A percentile compares a stretch with the other conserved stretches of the same genome.
phyloP scores from a whole-genome alignment of 2,329 filamentous ascomycete species.

The Stachybotrys elegans region DNA sequence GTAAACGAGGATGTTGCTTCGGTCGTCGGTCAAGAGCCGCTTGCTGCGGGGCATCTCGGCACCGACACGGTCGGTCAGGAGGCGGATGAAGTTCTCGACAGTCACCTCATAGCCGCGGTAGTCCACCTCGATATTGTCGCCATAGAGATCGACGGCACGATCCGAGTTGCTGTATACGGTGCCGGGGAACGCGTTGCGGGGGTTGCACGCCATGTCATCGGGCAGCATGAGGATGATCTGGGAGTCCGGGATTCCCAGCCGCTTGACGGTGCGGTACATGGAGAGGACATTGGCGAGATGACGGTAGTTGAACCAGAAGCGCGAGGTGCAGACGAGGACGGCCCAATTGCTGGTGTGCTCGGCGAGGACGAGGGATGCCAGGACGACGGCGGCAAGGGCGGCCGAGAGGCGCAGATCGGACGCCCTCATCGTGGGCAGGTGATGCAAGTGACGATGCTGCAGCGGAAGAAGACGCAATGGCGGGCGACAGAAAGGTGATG shows the following conservation, averaged over 20 bases:
- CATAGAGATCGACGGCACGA: constrained; percentile 90
- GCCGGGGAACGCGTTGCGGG: constrained; percentile 93
- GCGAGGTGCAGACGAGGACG: constrained; percentile 94
- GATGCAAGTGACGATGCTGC: no score
- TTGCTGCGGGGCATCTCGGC: constrained; percentile 95
- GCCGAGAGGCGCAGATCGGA: constrained; percentile 39
- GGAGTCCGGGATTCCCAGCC: constrained; percentile 93
- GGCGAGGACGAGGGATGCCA: constrained; percentile 44
- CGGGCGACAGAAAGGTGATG: no score
- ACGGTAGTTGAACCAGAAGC: constrained; percentile 99
- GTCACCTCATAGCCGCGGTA: constrained; percentile 98
- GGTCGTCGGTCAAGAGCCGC: constrained; percentile 85
- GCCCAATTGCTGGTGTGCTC: constrained; percentile 99
- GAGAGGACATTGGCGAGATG: constrained; percentile 97
- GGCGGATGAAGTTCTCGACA: constrained; percentile 95
- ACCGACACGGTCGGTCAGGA: constrained; percentile 89
- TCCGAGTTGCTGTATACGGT: constrained; percentile 99
- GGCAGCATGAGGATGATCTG: constrained; percentile 99
- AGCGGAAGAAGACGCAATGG: no score
- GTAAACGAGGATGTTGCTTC: constrained; percentile 96
- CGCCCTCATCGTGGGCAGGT: constrained; percentile 42
- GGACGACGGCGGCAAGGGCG: constrained; percentile 41
- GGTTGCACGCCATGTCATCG: constrained; percentile 99
- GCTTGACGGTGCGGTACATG: constrained; percentile 96
- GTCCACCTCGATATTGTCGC: constrained; percentile 98